Evolutionary conservation across 2,329 filamentous ascomycete genomes (phyloP), one percentile per base, ranked within the genome.

Genomic region (Pyrenophora teres): DNA sequence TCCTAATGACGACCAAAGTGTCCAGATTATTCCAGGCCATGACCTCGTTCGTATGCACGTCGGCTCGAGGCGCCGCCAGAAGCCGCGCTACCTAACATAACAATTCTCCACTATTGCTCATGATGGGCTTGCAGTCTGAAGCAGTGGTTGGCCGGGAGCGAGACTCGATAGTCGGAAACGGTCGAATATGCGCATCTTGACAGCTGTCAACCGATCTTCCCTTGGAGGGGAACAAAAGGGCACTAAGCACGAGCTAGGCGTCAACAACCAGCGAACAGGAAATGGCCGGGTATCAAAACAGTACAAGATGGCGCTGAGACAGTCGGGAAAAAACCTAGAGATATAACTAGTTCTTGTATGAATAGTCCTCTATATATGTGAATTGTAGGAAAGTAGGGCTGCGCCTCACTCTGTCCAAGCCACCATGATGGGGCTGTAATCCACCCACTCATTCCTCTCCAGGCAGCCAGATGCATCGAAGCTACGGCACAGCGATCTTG

Each of bases 391-490:
- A 56, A 56, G 43, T 48, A 59, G 54, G 64, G 67, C 68, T 70
- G 67, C 67, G 68, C 69, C 69, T 71, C 69, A 71, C 61, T 70
- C 57, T 64, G 40, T 37, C 54, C 54, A 62, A 62, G 67, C 67
- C 67, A 66, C 63, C 41, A 46, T 52, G 38, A 50, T 50, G 54
- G 47, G 55, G 57, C 54, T 56, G 32, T 60, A 57, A 65, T 35
- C 59, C 66, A 64, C 58, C 59, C 58, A 59, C 52, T 48, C 61
- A 30, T 53, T 63, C 54, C 45, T 44, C 36, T 35, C 45, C 33
- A 52, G 50, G 50, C 50, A 52, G 32, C 50, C 50, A 49, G 19
- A 19, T 36, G 37, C 49, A 36, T 21, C 10, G 45, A 40, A 32
- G 32, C 30, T 23, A 15, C 30, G 25, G 30, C 32, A 8, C 30